Base-by-base conservation (phyloP, 1,284 basidiomycete genomes). In the Cryptococcus wingfieldii region DNA sequence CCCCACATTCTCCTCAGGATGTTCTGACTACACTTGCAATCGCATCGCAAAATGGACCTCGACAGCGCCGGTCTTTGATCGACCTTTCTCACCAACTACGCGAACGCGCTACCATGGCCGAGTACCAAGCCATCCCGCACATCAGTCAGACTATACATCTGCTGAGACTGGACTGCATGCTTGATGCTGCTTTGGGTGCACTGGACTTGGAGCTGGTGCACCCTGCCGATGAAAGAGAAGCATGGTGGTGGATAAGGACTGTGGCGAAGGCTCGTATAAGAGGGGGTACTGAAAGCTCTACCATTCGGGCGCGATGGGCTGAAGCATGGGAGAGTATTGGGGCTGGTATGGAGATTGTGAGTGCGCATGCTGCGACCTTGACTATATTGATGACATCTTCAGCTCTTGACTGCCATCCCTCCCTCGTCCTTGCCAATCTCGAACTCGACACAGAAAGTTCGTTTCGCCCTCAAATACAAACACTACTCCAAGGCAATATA, bases 191-290 rank as follows among this genome's bases (percentile, higher is more conserved):
- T 2, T 44, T 72, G 13, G 56, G 65, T 0, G 65, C 64, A 0
- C 61, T 58, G 6, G 64, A 66, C 4, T 44, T 65, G 10, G 61
- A 62, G 4, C 59, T 74, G 2, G 56, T 69, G 18, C 48, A 50
- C 1, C 39, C 28, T 4, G 42, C 48, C 18, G 71, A 74, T 50
- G 62, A 64, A 31, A 45, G 55, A 18, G 56, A 59, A 14, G 46
- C 60, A 9, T 73, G 72, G 72, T 74, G 72, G 70, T 72, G 68
- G 68, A 59, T 71, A 9, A 6, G 55, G 3, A 37, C 48, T 13
- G 45, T 70, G 8, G 49, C 63, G 6, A 25, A 47, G 3, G 38
- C 47, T 16, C 44, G 65, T 28, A 7, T 52, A 10, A 16, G 14
- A 6, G 39, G 39, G 12, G 50, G 39, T 4, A 6, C 50, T 2